A percentile compares a stretch with the other conserved stretches of the same genome.
phyloP scores from a whole-genome alignment of 1,284 basidiomycete species.

The Puccinia novopanici region DNA sequence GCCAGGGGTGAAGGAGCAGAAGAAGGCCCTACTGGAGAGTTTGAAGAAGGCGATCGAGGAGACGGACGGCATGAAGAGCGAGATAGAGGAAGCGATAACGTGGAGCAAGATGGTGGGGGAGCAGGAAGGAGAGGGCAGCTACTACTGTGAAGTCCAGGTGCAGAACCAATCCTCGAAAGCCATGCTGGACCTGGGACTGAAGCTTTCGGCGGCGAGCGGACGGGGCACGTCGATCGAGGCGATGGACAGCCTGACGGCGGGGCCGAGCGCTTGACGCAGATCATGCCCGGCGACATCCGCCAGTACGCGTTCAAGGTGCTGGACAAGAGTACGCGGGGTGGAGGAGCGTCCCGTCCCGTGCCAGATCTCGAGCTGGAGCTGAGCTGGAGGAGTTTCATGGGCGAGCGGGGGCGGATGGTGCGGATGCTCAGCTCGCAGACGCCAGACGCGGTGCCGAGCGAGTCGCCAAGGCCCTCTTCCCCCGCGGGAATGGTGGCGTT shows the following conservation, averaged over 20 bases:
- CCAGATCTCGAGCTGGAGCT: background rate
- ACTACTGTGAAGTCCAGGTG: constrained; percentile 22
- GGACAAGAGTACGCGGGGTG: background rate
- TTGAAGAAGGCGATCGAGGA: background rate
- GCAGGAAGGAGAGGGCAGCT: background rate
- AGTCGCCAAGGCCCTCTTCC: background rate
- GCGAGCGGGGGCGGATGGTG: background rate
- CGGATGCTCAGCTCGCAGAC: background rate
- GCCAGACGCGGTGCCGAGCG: background rate
- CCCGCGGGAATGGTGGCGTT: background rate
- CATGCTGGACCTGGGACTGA: background rate
- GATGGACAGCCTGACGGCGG: background rate
- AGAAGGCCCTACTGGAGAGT: background rate
- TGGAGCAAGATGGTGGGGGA: background rate
- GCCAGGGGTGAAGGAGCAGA: background rate
- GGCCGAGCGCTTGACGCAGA: background rate
- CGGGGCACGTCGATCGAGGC: background rate
- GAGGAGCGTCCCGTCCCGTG: background rate
- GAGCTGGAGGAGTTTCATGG: constrained; percentile 7
- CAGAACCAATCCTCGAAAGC: constrained; percentile 18
- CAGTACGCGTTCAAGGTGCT: background rate
- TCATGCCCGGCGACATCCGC: background rate
- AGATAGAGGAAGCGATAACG: background rate
- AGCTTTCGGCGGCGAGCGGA: background rate
- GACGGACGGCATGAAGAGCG: background rate